These are phyloP conservation scores for Talaromyces borbonicus DNA, from an alignment of 495 filamentous ascomycete genomes.

Conservation along the genomic window DNA sequence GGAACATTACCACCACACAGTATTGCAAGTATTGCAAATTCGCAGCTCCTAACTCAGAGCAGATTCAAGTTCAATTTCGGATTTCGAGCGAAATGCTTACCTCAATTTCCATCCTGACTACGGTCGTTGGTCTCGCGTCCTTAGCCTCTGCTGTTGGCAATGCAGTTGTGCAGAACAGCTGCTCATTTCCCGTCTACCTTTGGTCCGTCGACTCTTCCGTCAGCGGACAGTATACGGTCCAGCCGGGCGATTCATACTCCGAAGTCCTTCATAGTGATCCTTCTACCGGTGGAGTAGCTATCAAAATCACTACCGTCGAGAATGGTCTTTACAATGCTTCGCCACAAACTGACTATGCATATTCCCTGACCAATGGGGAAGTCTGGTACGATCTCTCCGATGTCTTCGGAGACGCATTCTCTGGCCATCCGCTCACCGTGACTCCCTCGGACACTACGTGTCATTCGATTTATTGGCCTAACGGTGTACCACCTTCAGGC, in stretches of 20 bases:
- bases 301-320: slow-evolving; percentile 42
- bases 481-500: slow-evolving; percentile 37
- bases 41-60: background rate
- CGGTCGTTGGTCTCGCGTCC: slow-evolving; percentile 19
- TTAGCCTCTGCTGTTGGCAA: slow-evolving; percentile 35
- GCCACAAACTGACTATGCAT: slow-evolving; percentile 44
- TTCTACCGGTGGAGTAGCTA: slow-evolving; percentile 41
- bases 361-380: slow-evolving; percentile 36
- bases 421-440: slow-evolving; percentile 32
- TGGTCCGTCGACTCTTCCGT: slow-evolving; percentile 47
- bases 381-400: slow-evolving; percentile 49
- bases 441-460: slow-evolving; percentile 29
- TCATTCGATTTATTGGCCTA: slow-evolving; percentile 39
- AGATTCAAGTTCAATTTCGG: background rate
- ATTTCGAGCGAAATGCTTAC: slow-evolving; percentile 20
- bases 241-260: slow-evolving; percentile 24
- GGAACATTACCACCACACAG: too few relatives aligned
- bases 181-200: slow-evolving; percentile 35
- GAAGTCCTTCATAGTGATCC: slow-evolving; percentile 37
- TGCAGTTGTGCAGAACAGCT: slow-evolving; percentile 45
- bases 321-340: slow-evolving; percentile 46
- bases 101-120: slow-evolving; percentile 16
- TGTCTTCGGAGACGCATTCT: slow-evolving; percentile 47
- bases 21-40: background rate
- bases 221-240: slow-evolving; percentile 28